phyloP scores from a whole-genome alignment of 768 basidiomycete genomes.

The Punctularia strigosozonata region DNA sequence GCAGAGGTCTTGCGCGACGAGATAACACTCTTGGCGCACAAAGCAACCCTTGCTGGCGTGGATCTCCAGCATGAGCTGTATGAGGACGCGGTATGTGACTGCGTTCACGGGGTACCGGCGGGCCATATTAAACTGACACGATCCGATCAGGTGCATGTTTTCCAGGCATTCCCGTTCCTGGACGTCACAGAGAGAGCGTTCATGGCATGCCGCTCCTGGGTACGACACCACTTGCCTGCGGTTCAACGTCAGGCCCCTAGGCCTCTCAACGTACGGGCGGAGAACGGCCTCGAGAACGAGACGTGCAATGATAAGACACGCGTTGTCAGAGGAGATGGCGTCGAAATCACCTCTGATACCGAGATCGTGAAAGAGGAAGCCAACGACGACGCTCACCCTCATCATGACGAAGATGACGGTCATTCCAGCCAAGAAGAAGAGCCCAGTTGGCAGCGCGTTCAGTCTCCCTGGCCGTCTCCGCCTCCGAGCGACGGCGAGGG shows the following conservation, averaged over 20 bases:
- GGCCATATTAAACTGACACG: constrained; percentile 1
- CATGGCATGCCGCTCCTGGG: constrained; percentile 58
- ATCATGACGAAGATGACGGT: neutral
- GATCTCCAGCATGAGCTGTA: constrained; percentile 81
- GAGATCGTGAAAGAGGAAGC: constrained; percentile 30
- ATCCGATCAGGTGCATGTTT: constrained; percentile 64
- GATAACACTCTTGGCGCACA: constrained; percentile 83
- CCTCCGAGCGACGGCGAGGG: neutral
- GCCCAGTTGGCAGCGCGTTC: neutral
- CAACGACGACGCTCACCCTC: constrained; percentile 10
- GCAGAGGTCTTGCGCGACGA: constrained; percentile 95
- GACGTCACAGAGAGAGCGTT: constrained; percentile 55
- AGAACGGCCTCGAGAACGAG: constrained; percentile 54
- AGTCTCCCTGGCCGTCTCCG: neutral
- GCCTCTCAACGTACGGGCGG: constrained; percentile 39
- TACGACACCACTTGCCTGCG: constrained; percentile 44
- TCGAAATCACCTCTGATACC: constrained; percentile 29
- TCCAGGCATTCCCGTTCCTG: constrained; percentile 80
- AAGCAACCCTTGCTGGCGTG: constrained; percentile 80
- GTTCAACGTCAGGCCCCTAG: constrained; percentile 38
- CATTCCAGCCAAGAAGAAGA: neutral
- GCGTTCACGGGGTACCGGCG: neutral
- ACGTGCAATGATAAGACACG: constrained; percentile 55
- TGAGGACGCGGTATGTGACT: constrained; percentile 68
- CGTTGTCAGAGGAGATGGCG: constrained; percentile 67